These are phyloP conservation scores for Trematosphaeria pertusa DNA, from an alignment of 2,329 filamentous ascomycete genomes.

Conservation along the genomic window DNA sequence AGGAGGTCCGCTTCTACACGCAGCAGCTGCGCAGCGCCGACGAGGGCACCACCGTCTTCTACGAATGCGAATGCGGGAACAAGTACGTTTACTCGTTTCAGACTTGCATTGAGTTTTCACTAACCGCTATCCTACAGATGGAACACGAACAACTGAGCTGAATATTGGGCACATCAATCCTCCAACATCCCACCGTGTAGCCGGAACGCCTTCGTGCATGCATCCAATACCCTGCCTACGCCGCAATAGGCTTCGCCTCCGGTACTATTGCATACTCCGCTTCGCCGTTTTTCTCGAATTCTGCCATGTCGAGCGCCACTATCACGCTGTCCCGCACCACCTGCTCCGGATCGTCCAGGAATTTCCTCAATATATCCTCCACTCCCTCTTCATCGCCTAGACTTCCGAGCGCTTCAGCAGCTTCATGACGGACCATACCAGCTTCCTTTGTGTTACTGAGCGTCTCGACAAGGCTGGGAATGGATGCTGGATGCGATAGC, in stretches of 20 bases:
- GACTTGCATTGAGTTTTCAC: constrained; percentile 15
- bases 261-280: constrained; percentile 92
- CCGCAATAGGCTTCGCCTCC: constrained; percentile 36
- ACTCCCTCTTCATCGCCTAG: constrained; percentile 93
- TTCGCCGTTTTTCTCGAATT: constrained; percentile 90
- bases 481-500: constrained; percentile 93
- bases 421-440: constrained; percentile 97
- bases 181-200: constrained; percentile 13
- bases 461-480: constrained; percentile 81
- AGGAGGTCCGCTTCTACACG: constrained; percentile 83
- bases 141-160: constrained; percentile 69
- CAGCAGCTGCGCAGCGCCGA: constrained; percentile 91
- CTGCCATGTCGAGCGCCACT: constrained; percentile 96
- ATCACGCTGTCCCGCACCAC: constrained; percentile 95
- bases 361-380: constrained; percentile 80
- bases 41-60: constrained; percentile 93
- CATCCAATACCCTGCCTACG: constrained; percentile 22
- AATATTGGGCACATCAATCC: constrained; percentile 21
- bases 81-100: constrained; percentile 64
- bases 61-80: constrained; percentile 84
- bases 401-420: constrained; percentile 93
- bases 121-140: constrained; percentile 45
- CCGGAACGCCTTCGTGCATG: constrained; percentile 37
- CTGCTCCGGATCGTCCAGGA: constrained; percentile 87
- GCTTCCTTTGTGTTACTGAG: constrained; percentile 81